Evolutionary conservation across 768 basidiomycete genomes (phyloP).

Genomic region (Tephrocybe sp.): DNA sequence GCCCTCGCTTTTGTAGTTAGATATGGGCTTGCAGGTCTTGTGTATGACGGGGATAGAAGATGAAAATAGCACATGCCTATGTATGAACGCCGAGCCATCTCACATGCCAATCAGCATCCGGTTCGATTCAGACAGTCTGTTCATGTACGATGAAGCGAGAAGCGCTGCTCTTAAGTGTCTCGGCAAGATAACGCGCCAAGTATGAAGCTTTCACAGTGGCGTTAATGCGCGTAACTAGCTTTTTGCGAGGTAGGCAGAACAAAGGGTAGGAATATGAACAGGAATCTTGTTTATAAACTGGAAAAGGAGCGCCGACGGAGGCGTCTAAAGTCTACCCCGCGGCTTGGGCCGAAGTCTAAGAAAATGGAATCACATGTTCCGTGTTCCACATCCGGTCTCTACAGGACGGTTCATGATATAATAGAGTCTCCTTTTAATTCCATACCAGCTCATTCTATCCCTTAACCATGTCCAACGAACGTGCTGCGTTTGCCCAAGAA

Average conservation of each 20-base stretch:
- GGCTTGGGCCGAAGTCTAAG: constrained; percentile 10
- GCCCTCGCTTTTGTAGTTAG: constrained; percentile 79
- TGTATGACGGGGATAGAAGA: constrained; percentile 91
- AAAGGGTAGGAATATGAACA: neutral
- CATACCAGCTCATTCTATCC: constrained; percentile 13
- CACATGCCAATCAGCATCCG: constrained; percentile 9
- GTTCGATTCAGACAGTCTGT: neutral
- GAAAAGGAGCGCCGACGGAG: constrained; percentile 21
- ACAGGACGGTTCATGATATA: constrained; percentile 25
- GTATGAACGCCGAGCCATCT: neutral
- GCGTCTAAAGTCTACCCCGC: constrained; percentile 9
- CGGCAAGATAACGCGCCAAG: neutral
- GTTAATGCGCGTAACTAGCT: constrained; percentile 2
- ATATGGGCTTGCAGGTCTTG: constrained; percentile 84
- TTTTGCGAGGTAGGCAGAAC: neutral
- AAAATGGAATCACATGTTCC: constrained; percentile 46
- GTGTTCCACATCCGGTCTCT: constrained; percentile 20
- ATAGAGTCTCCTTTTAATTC: constrained; percentile 14
- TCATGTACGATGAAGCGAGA: neutral
- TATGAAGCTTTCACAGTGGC: neutral
- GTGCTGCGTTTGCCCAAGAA: constrained; percentile 71
- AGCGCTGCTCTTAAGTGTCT: neutral
- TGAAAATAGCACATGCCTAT: constrained; percentile 31
- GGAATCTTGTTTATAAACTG: neutral
- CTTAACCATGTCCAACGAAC: constrained; percentile 60